Base-by-base conservation (phyloP, 345 rosid genomes). In the Reutealis trisperma region DNA sequence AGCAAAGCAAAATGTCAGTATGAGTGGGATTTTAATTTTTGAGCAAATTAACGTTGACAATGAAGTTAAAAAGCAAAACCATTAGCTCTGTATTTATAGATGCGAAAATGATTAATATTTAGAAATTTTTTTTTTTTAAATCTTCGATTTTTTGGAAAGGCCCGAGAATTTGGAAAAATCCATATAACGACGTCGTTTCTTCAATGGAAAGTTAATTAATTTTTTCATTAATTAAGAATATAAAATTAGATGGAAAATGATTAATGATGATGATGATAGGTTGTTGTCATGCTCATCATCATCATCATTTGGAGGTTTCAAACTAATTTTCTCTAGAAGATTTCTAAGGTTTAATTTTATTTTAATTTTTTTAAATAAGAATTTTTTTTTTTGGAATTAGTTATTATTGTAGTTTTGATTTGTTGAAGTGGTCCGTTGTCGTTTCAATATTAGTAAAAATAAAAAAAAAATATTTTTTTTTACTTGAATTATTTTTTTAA, bases 211-310 rank as follows among this genome's bases (percentile, higher is more conserved):
- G 18, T 27, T 32, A 63, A 30, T 22, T 4, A 22, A 22, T 24
- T 25, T 25, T 61, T 61, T 61, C 22, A 10, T 62, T 27, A 2
- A 37, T 37, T 37, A 37, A 37, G 41, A 37, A 37, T 4, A 5
- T 32, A 63, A 5, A 8, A 63, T 27, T 30, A 32, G 19, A 63
- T 63, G 5, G 41, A 6, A 67, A 67, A 67, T 66, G 44, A 55
- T 27, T 25, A 77, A 70, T 25, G 73, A 32, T 54, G 84, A 83
- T 89, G 94, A 89, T 90, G 92, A 81, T 68, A 85, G 82, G 81
- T 79, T 84, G 90, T 80, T 80, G 90, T 90, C 94, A 87, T 85
- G 90, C 88, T 84, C 83, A 77, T 82, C 87, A 85, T 86, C 86
- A 85, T 80, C 67, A 62, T 41, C 52, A 3, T 37, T 37, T 37